Percentiles rank a stretch among this genome's conserved stretches.
phyloP scores from a whole-genome alignment of 371 early-diverging fungal species.

The Capniomyces stellatus region DNA sequence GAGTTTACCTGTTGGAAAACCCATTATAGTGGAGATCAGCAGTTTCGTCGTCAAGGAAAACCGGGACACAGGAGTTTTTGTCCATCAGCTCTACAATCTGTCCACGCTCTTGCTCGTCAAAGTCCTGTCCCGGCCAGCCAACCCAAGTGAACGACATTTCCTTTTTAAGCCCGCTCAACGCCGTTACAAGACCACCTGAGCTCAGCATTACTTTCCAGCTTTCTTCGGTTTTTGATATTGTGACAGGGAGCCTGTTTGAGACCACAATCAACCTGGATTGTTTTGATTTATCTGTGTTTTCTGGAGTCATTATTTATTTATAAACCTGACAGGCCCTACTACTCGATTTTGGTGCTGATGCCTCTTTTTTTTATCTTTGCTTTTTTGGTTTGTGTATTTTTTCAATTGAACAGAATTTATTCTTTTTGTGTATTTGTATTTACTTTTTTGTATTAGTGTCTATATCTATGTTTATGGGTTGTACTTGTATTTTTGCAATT shows the following conservation, averaged over 20 bases:
- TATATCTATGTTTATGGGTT: no score
- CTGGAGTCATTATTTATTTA: not conserved
- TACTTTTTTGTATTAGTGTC: no score
- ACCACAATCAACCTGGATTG: slow-evolving; percentile 77
- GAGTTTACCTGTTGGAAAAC: slow-evolving; percentile 79
- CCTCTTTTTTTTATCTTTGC: no score
- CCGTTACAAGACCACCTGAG: slow-evolving; percentile 96
- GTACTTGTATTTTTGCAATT: no score
- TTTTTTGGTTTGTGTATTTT: no score
- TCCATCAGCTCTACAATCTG: slow-evolving; percentile 48
- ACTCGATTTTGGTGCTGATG: no score
- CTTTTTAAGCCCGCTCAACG: slow-evolving; percentile 83
- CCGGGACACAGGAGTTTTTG: slow-evolving; percentile 84
- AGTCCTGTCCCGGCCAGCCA: slow-evolving; percentile 93
- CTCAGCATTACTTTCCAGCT: slow-evolving; percentile 65
- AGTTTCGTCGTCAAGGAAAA: slow-evolving; percentile 88
- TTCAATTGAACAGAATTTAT: no score
- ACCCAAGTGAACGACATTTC: slow-evolving; percentile 97
- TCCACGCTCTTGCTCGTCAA: slow-evolving; percentile 64
- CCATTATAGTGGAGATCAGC: slow-evolving; percentile 98
- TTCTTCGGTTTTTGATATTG: slow-evolving; percentile 55
- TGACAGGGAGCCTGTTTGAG: slow-evolving; percentile 98
- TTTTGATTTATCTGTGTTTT: not conserved
- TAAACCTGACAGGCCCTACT: no score
- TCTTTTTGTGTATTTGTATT: no score